Conservation (phyloP, 2,329 filamentous ascomycete species). For the Cytospora leucostoma region DNA sequence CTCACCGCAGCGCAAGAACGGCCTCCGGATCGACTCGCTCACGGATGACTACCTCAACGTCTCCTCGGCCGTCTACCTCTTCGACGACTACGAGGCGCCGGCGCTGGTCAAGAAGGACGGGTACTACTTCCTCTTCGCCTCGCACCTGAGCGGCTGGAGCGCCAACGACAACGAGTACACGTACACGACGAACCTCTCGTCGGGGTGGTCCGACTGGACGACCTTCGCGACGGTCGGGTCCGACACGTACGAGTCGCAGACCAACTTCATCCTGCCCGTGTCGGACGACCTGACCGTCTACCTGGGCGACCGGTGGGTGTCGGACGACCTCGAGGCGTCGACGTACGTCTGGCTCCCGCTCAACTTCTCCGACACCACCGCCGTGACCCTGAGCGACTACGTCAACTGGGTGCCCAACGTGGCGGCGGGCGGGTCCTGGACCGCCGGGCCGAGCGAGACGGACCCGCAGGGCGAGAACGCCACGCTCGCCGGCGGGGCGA, state of each 20-base stretch:
- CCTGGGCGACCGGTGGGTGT: constrained; percentile 67
- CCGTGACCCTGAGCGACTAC: constrained; percentile 51
- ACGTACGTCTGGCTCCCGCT: constrained; percentile 70
- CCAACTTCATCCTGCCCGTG: constrained; percentile 55
- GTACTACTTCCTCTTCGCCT: constrained; percentile 67
- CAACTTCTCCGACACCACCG: constrained; percentile 51
- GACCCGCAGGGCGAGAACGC: constrained; percentile 54
- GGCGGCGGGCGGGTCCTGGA: constrained; percentile 27
- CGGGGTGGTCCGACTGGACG: constrained; percentile 61
- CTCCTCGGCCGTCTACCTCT: constrained; percentile 50
- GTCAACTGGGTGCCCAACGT: constrained; percentile 54
- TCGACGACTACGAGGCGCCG: constrained; percentile 58
- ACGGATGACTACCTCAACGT: constrained; percentile 59
- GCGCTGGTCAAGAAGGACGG: constrained; percentile 63
- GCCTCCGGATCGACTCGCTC: constrained; percentile 56
- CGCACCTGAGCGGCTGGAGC: constrained; percentile 55
- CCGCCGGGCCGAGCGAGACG: constrained; percentile 46
- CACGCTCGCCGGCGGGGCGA: constrained; percentile 48
- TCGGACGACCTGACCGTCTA: constrained; percentile 51
- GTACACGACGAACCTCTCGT: constrained; percentile 23
- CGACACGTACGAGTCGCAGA: constrained; percentile 61
- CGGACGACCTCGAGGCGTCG: constrained; percentile 56
- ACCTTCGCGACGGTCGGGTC: constrained; percentile 58
- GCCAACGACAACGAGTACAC: constrained; percentile 62
- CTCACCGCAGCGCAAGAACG: constrained; percentile 50